A percentile compares a stretch with the other conserved stretches of the same genome.
These are phyloP conservation scores for Liriodendron chinense DNA, from an alignment of 164 flowering plant genomes.

Conservation along the genomic window DNA sequence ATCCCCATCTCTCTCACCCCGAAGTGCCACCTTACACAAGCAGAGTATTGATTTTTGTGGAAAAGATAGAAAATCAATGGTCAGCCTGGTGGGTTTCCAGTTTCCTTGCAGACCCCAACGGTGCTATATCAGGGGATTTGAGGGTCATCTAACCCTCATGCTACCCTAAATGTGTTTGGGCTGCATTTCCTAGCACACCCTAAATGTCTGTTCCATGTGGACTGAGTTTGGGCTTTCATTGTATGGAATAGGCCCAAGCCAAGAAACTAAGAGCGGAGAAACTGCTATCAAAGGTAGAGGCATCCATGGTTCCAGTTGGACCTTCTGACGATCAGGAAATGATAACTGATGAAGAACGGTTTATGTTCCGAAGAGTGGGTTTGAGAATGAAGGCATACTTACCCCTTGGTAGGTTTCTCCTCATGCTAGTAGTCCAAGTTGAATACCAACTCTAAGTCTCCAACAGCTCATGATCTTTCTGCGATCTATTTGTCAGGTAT, in stretches of 20 bases:
- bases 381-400: slow-evolving; percentile 90
- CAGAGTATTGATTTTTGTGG: no score
- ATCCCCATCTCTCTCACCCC: no score
- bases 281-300: slow-evolving; percentile 72
- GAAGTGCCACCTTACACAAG: no score
- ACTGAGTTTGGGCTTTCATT: slow-evolving; percentile 12
- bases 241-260: slow-evolving; percentile 65
- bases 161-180: not conserved
- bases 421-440: not conserved
- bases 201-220: not conserved
- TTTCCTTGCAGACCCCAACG: no score
- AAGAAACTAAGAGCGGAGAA: slow-evolving; percentile 82
- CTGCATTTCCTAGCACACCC: not conserved
- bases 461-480: not conserved
- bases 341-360: slow-evolving; percentile 89
- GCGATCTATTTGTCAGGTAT: slow-evolving; percentile 48
- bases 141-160: not conserved
- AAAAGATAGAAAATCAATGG: no score
- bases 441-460: not conserved
- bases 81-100: no score
- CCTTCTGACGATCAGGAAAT: slow-evolving; percentile 93
- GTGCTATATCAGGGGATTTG: no score
- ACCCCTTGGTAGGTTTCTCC: slow-evolving; percentile 65
- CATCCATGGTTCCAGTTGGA: slow-evolving; percentile 76
- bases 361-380: slow-evolving; percentile 87